phyloP scores from a whole-genome alignment of 2,329 filamentous ascomycete genomes.

The Epichloe baconii region DNA sequence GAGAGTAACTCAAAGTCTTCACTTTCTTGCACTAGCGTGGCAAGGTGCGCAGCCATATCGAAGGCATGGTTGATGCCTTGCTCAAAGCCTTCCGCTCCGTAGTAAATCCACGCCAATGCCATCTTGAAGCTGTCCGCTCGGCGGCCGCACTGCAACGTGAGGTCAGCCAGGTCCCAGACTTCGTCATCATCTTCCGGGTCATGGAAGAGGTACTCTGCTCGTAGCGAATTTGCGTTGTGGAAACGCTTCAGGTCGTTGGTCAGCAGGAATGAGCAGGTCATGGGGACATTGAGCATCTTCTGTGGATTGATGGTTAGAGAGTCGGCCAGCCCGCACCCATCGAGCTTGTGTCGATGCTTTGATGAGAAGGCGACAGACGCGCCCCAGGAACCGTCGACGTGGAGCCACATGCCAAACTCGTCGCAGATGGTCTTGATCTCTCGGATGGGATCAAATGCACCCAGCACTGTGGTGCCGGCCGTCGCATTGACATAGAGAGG shows the following conservation, averaged over 20 bases:
- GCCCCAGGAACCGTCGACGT: constrained; percentile 86
- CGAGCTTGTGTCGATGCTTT: constrained; percentile 49
- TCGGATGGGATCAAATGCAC: constrained; percentile 70
- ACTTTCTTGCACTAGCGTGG: constrained; percentile 38
- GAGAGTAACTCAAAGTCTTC: constrained; percentile 58
- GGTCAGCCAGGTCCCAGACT: constrained; percentile 78
- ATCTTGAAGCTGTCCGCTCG: constrained; percentile 76
- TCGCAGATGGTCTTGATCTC: constrained; percentile 58
- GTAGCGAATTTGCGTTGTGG: constrained; percentile 70
- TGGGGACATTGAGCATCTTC: constrained; percentile 87
- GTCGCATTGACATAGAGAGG: constrained; percentile 93
- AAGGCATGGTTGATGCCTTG: constrained; percentile 60
- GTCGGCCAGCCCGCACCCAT: constrained; percentile 60
- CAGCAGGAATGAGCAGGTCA: constrained; percentile 83
- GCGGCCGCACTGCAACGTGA: constrained; percentile 85
- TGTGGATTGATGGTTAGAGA: constrained; percentile 83
- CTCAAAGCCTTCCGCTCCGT: constrained; percentile 62
- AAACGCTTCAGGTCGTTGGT: constrained; percentile 63
- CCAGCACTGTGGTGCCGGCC: constrained; percentile 83
- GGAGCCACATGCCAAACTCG: constrained; percentile 68
- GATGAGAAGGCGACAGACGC: constrained; percentile 66
- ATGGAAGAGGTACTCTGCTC: constrained; percentile 77
- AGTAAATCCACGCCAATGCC: constrained; percentile 78
- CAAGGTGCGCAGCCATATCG: constrained; percentile 53
- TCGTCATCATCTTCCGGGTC: constrained; percentile 36